A percentile compares a stretch with the other conserved stretches of the same genome.
Evolutionary conservation across 768 basidiomycete species (phyloP).

Genomic region (Leccinum subtestaceum): DNA sequence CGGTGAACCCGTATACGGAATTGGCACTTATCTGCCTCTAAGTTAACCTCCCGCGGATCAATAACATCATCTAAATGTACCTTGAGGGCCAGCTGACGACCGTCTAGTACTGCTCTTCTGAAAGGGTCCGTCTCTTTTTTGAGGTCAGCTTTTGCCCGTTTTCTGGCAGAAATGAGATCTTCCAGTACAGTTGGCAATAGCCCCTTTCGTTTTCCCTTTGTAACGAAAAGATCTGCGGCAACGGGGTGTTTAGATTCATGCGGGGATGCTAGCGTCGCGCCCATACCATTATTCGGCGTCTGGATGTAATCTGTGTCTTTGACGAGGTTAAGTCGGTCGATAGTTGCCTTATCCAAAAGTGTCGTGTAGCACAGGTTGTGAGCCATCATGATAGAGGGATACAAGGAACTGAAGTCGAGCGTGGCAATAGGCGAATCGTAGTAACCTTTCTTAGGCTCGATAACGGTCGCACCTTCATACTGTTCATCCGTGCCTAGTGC

Average conservation of each 20-base stretch:
- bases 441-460: constrained; percentile 94
- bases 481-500: constrained; percentile 85
- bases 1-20: constrained; percentile 98
- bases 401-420: constrained; percentile 96
- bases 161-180: constrained; percentile 89
- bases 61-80: constrained; percentile 35
- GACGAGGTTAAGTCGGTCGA: constrained; percentile 72
- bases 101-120: constrained; percentile 94
- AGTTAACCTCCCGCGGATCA: background rate
- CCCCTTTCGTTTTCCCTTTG: constrained; percentile 72
- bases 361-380: constrained; percentile 99
- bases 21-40: constrained; percentile 88
- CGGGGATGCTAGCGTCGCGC: background rate
- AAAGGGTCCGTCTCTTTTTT: constrained; percentile 98
- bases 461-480: constrained; percentile 98
- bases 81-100: constrained; percentile 95
- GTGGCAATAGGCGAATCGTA: constrained; percentile 97
- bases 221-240: constrained; percentile 80
- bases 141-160: constrained; percentile 91
- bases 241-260: background rate
- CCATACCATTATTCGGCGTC: constrained; percentile 90
- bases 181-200: constrained; percentile 89
- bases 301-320: constrained; percentile 90
- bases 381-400: constrained; percentile 99
- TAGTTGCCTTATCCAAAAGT: constrained; percentile 74